These are phyloP conservation scores for Oryza rufipogon DNA, from an alignment of 176 grass and related monocot species.

Conservation along the genomic window DNA sequence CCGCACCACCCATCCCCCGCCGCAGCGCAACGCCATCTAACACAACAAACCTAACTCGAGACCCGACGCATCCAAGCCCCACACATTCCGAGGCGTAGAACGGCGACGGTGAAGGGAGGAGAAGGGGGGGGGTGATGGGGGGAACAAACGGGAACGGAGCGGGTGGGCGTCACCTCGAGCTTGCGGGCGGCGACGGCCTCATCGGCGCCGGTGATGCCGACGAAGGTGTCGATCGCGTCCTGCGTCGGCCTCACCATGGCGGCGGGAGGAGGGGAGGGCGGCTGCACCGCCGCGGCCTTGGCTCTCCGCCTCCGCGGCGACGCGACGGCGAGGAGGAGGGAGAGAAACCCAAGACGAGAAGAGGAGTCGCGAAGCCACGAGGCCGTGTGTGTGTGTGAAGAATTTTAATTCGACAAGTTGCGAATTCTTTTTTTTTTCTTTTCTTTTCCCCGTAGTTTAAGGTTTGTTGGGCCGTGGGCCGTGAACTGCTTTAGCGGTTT, in stretches of 20 bases:
- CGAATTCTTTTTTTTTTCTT: neutral
- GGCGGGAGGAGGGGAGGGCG: neutral
- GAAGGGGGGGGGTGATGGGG: neutral
- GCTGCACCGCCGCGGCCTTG: neutral
- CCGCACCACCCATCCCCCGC: neutral
- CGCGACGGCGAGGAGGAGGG: constrained; percentile 19
- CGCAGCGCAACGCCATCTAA: constrained; percentile 20
- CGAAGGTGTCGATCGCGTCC: constrained; percentile 87
- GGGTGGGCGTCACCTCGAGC: constrained; percentile 69
- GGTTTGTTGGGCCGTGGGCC: constrained; percentile 7
- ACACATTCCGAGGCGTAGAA: neutral
- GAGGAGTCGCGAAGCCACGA: constrained; percentile 41
- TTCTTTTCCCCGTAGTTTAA: neutral
- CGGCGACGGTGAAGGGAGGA: neutral
- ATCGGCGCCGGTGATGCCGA: constrained; percentile 77
- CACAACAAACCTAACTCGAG: constrained; percentile 12
- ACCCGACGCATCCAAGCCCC: neutral
- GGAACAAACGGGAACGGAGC: neutral
- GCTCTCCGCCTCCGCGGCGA: neutral
- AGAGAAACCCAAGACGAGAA: neutral
- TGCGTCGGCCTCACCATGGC: constrained; percentile 59
- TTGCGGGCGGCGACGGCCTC: constrained; percentile 66
- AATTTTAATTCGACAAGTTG: constrained; percentile 26
- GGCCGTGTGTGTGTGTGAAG: constrained; percentile 19
- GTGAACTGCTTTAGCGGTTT: neutral